A percentile compares a stretch with the other conserved stretches of the same genome.
These are phyloP conservation scores for Euphrasia arctica DNA, from an alignment of 305 asterid species.

Conservation along the genomic window DNA sequence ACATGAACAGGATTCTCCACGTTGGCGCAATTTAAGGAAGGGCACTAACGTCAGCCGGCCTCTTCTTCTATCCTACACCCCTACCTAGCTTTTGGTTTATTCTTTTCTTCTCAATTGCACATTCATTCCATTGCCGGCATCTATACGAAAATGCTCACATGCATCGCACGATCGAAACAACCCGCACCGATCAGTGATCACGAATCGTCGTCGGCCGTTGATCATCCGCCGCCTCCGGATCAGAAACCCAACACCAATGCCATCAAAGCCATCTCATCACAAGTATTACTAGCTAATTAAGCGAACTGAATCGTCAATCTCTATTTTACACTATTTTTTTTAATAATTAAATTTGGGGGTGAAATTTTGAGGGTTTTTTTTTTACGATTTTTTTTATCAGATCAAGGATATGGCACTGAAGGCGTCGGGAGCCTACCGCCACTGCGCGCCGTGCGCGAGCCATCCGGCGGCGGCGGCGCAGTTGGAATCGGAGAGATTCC, in stretches of 20 bases:
- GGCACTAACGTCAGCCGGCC: conserved; percentile 33
- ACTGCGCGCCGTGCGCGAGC: conserved; percentile 73
- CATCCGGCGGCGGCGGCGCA: conserved; percentile 40
- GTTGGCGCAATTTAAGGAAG: conserved; percentile 34
- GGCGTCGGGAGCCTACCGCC: conserved; percentile 91
- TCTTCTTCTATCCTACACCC: conserved; percentile 25
- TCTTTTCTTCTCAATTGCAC: background rate
- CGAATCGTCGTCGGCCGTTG: conserved; percentile 31
- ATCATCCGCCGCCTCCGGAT: conserved; percentile 24
- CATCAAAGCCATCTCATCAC: conserved; percentile 43
- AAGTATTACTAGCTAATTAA: conserved; percentile 21
- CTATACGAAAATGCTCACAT: conserved; percentile 46
- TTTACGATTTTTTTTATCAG: conserved; percentile 28
- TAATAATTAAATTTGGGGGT: background rate
- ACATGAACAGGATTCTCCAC: conserved; percentile 28
- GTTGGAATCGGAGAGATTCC: conserved; percentile 63
- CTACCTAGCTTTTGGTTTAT: too few species aligned
- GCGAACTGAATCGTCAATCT: background rate
- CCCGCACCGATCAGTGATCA: conserved; percentile 26
- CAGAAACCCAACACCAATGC: conserved; percentile 20
- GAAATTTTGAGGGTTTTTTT: conserved; percentile 10
- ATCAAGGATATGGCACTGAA: conserved; percentile 93
- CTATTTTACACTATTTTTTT: background rate
- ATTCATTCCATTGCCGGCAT: background rate
- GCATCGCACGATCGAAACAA: conserved; percentile 62